Percentiles rank a stretch among this genome's conserved stretches.
phyloP scores from a whole-genome alignment of 371 early-diverging fungal species.

The Thermomucor indicae-seudaticae region DNA sequence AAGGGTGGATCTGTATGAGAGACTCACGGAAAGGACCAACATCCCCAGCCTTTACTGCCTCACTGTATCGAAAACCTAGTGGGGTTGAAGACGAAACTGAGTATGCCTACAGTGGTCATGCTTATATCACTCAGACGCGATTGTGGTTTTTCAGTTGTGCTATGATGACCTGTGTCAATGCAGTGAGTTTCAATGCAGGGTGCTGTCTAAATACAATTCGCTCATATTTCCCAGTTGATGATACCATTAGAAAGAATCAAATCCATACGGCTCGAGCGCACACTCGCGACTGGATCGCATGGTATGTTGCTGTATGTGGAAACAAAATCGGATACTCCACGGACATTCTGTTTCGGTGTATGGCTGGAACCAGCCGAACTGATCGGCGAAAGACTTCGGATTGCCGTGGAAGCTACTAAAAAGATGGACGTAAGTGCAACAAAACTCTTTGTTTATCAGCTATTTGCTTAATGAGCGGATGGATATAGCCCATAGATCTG shows the following conservation, averaged over 20 bases:
- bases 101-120: conserved; percentile 30
- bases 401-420: conserved; percentile 17
- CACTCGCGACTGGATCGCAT: conserved; percentile 12
- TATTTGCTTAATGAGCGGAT: background rate
- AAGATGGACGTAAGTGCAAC: conserved; percentile 3
- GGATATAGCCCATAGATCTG: conserved; percentile 4
- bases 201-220: too few species aligned
- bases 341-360: conserved; percentile 23
- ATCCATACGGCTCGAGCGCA: conserved; percentile 20
- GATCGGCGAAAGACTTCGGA: conserved; percentile 23
- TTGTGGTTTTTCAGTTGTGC: conserved; percentile 44
- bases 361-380: conserved; percentile 31
- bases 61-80: conserved; percentile 18
- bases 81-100: background rate
- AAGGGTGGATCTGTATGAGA: background rate
- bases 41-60: conserved; percentile 23
- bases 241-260: conserved; percentile 31
- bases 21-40: background rate
- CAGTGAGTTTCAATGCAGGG: conserved; percentile 24
- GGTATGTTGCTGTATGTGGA: conserved; percentile 25
- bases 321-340: conserved; percentile 1
- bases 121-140: conserved; percentile 28
- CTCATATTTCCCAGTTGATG: conserved; percentile 14
- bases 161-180: conserved; percentile 32
- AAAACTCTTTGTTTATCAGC: background rate